A percentile compares a stretch with the other conserved stretches of the same genome.
Evolutionary conservation across 2,329 filamentous ascomycete genomes (phyloP).

Genomic region (Colletotrichum orbiculare): DNA sequence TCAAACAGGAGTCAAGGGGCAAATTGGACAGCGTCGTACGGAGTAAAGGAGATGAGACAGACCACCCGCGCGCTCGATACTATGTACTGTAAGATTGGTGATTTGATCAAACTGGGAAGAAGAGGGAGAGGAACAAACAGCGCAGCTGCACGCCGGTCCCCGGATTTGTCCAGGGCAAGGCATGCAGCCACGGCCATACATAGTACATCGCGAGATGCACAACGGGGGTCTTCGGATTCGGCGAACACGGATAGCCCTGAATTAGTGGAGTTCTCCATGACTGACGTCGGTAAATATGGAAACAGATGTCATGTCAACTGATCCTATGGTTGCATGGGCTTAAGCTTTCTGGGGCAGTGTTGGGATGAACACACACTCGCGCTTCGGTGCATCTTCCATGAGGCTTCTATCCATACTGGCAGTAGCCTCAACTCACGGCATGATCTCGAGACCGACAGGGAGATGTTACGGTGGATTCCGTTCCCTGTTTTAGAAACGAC

Average conservation of each 20-base stretch:
- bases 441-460: too few species aligned
- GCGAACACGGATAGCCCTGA: slow-evolving; percentile 1
- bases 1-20: too few species aligned
- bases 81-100: too few species aligned
- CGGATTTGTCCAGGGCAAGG: too few species aligned
- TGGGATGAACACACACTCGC: slow-evolving; percentile 12
- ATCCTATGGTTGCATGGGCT: not conserved
- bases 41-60: too few species aligned
- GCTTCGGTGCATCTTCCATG: slow-evolving; percentile 14
- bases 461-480: slow-evolving; percentile 5
- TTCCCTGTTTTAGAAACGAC: slow-evolving; percentile 17
- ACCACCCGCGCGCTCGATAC: too few species aligned
- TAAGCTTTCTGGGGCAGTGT: slow-evolving; percentile 21
- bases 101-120: too few species aligned
- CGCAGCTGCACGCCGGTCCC: too few species aligned
- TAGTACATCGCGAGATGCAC: too few species aligned
- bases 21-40: too few species aligned
- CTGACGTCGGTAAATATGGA: slow-evolving; percentile 17
- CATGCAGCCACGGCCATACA: too few species aligned
- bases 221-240: not conserved
- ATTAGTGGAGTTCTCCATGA: slow-evolving; percentile 3
- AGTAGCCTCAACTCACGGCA: not conserved
- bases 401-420: slow-evolving; percentile 7
- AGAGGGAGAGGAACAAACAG: too few species aligned
- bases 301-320: not conserved